Evolutionary conservation across 2,329 filamentous ascomycete species (phyloP).

Genomic region (Colletotrichum chrysophilum): DNA sequence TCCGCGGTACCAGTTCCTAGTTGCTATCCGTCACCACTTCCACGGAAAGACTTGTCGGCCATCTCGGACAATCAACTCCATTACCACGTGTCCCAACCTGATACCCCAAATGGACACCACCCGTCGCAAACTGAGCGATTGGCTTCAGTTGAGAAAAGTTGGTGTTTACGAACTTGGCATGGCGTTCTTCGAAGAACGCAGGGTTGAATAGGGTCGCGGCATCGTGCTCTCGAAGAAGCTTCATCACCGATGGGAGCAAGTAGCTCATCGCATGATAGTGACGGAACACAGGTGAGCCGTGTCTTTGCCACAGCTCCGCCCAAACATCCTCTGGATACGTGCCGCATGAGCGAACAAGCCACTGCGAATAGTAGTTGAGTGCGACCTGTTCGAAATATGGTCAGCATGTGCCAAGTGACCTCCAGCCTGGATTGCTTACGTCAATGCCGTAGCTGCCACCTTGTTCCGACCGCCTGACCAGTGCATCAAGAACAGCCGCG

Average conservation of each 20-base stretch:
- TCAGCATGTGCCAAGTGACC: not conserved
- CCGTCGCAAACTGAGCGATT: constrained; percentile 39
- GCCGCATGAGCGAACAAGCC: constrained; percentile 41
- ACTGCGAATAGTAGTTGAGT: constrained; percentile 46
- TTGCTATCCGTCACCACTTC: constrained; percentile 31
- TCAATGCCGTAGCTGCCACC: constrained; percentile 22
- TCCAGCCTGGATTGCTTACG: constrained; percentile 15
- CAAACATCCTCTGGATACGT: constrained; percentile 35
- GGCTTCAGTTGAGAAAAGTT: constrained; percentile 44
- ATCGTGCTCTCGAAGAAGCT: constrained; percentile 42
- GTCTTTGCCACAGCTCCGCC: constrained; percentile 48
- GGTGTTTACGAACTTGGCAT: constrained; percentile 8
- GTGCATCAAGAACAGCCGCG: constrained; percentile 43
- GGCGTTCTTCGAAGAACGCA: constrained; percentile 47
- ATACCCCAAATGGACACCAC: constrained; percentile 40
- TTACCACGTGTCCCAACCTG: constrained; percentile 53
- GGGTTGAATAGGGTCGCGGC: constrained; percentile 42
- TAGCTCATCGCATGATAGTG: constrained; percentile 54
- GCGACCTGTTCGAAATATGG: constrained; percentile 25
- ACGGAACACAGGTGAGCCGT: constrained; percentile 52
- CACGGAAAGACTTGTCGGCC: constrained; percentile 45
- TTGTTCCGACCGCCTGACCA: constrained; percentile 41
- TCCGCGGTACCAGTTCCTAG: no score
- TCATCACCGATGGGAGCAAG: constrained; percentile 36
- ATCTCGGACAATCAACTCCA: constrained; percentile 47